Base-by-base conservation (phyloP, 495 filamentous ascomycete genomes). In the Penicillium malachiteum region DNA sequence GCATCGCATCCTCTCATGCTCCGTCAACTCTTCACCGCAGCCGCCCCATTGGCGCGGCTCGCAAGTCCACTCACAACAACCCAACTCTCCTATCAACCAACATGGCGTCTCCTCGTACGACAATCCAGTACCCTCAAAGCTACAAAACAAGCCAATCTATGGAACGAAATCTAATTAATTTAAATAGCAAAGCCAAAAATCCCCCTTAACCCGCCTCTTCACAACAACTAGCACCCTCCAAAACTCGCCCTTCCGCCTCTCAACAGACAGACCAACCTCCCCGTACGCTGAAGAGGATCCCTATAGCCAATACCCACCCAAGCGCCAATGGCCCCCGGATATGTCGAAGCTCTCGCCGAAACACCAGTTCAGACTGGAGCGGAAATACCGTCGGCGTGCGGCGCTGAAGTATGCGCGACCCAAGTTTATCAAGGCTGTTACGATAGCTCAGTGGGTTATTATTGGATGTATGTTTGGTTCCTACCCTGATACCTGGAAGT, bases 251-350 rank as follows among this genome's bases (percentile, higher is more conserved):
- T 74, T 75, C 72, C 75, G 74, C 34, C 68, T 74, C 48, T 65
- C 55, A 63, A 52, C 64, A 57, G 70, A 58, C 48, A 72, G 49
- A 9, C 40, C 54, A 52, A 48, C 41, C 46, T 40, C 38, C 33
- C 18, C 50, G 17, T 51, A 17, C 50, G 38, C 54, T 35, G 55
- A 69, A 33, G 63, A 65, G 21, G 65, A 53, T 33, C 64, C 68
- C 48, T 74, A 76, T 57, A 86, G 81, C 59, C 82, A 75, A 1
- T 92, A 88, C 80, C 85, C 83, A 67, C 87, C 90, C n/a, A 90
- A 92, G 69, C 87, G 86, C 55, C 71, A 83, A 69, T 99, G 95
- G 95, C 94, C 94, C 17, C 94, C 94, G 2, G 91, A 97, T 70
- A 91, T 97, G 78, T 74, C 75, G 47, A 87, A 89, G 65, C 82